A percentile compares a stretch with the other conserved stretches of the same genome.
Conservation (phyloP, 352 stramenopile genomes). For the Phytophthora sp. region DNA sequence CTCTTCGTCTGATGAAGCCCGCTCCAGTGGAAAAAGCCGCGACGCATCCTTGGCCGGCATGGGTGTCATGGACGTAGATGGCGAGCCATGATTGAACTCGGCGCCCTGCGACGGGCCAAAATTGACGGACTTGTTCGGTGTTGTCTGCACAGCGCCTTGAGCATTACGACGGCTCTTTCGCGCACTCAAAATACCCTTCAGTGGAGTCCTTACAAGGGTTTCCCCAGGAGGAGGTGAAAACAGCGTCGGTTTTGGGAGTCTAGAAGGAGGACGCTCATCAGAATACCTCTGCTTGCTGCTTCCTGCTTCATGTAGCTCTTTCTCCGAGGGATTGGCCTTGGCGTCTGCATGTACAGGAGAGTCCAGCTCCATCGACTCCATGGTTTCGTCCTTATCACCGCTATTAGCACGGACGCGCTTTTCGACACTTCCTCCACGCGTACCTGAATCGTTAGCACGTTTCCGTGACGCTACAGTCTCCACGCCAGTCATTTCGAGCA, state of each 20-base stretch:
- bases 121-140: slow-evolving; percentile 83
- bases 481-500: slow-evolving; percentile 44
- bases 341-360: slow-evolving; percentile 7
- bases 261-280: slow-evolving; percentile 2
- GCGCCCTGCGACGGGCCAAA: slow-evolving; percentile 81
- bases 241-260: slow-evolving; percentile 15
- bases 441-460: slow-evolving; percentile 27
- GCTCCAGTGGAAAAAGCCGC: slow-evolving; percentile 72
- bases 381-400: slow-evolving; percentile 6
- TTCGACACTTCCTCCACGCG: slow-evolving; percentile 7
- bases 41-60: slow-evolving; percentile 68
- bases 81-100: slow-evolving; percentile 81
- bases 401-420: slow-evolving; percentile 23
- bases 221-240: slow-evolving; percentile 37
- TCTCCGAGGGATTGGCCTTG: slow-evolving; percentile 3
- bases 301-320: neutral
- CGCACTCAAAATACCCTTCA: slow-evolving; percentile 82
- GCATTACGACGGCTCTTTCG: slow-evolving; percentile 50
- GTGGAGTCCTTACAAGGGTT: slow-evolving; percentile 43
- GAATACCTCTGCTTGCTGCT: slow-evolving; percentile 10
- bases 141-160: slow-evolving; percentile 41
- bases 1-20: slow-evolving; percentile 44
- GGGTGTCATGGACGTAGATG: slow-evolving; percentile 88
- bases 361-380: slow-evolving; percentile 32
- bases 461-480: slow-evolving; percentile 37